phyloP scores from a whole-genome alignment of 768 basidiomycete genomes.

The Artomyces pyxidatus region DNA sequence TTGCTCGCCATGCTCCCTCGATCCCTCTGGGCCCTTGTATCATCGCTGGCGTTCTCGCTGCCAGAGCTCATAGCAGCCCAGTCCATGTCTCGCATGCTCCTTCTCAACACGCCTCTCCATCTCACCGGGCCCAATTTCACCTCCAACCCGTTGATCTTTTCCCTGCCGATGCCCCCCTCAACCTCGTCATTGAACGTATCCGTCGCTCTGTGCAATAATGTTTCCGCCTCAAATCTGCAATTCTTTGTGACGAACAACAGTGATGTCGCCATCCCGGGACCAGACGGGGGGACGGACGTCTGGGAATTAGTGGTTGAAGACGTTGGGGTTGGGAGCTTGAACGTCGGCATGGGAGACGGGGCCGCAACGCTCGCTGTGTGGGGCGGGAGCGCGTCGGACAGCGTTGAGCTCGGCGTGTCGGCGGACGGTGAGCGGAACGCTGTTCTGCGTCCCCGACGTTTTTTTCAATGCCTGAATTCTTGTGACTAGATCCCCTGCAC shows the following conservation, averaged over 20 bases:
- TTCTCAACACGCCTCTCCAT: conserved; percentile 1
- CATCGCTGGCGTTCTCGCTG: neutral
- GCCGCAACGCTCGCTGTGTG: conserved; percentile 42
- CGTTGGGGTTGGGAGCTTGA: conserved; percentile 46
- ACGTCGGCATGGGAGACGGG: conserved; percentile 36
- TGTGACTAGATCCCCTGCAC: conserved; percentile 42
- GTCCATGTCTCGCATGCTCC: neutral
- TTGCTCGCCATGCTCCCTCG: conserved; percentile 26
- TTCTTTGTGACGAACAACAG: conserved; percentile 53
- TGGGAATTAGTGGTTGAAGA: conserved; percentile 37
- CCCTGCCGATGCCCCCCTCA: neutral
- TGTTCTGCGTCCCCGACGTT: neutral
- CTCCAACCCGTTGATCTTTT: neutral
- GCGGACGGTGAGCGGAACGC: neutral
- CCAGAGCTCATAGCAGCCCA: neutral
- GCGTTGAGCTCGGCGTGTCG: conserved; percentile 57
- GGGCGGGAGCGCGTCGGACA: conserved; percentile 23
- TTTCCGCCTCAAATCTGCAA: neutral
- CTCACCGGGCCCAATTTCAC: neutral
- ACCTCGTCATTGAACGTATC: neutral
- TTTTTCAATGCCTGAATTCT: neutral
- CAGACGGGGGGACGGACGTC: conserved; percentile 30
- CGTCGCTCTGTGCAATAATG: neutral
- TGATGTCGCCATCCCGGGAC: conserved; percentile 28
- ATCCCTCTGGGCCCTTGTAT: conserved; percentile 1